Conservation (phyloP, 768 basidiomycete species). For the Leucosporidium yakuticum region DNA sequence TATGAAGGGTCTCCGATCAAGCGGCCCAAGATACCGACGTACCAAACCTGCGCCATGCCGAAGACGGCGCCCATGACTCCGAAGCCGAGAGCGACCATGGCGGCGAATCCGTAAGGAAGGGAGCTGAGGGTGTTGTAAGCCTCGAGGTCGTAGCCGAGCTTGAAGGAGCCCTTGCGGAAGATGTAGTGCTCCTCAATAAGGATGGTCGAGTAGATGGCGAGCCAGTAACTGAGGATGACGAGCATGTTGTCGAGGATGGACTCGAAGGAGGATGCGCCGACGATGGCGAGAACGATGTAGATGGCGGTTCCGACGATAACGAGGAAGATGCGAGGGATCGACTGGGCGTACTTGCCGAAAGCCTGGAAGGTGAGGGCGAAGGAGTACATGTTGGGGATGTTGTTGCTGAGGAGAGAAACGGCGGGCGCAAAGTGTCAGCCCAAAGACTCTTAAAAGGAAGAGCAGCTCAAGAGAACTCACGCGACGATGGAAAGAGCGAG, state of each 20-base stretch:
- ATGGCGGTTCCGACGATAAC: constrained; percentile 36
- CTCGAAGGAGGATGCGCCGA: constrained; percentile 50
- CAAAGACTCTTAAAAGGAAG: neutral
- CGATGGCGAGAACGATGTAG: constrained; percentile 50
- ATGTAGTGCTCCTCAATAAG: constrained; percentile 53
- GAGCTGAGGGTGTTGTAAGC: constrained; percentile 42
- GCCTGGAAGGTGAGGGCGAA: constrained; percentile 44
- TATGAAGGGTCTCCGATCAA: constrained; percentile 36
- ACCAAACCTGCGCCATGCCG: constrained; percentile 45
- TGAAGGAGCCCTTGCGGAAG: constrained; percentile 46
- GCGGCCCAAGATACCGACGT: constrained; percentile 33
- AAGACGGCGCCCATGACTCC: constrained; percentile 48
- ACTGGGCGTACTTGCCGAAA: constrained; percentile 47
- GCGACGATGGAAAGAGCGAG: constrained; percentile 44
- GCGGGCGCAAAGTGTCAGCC: constrained; percentile 41
- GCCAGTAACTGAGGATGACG: constrained; percentile 48
- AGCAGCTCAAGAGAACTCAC: too few relatives aligned
- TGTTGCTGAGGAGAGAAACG: constrained; percentile 41
- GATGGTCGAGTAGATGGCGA: constrained; percentile 51
- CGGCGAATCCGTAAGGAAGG: constrained; percentile 48
- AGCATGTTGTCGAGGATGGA: constrained; percentile 46
- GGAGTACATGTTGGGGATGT: constrained; percentile 22
- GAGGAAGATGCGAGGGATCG: constrained; percentile 46
- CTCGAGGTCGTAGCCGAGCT: constrained; percentile 45
- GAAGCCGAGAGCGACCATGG: constrained; percentile 42